phyloP scores from a whole-genome alignment of 2,329 filamentous ascomycete genomes.

The Hymenoscyphus fructigenus region DNA sequence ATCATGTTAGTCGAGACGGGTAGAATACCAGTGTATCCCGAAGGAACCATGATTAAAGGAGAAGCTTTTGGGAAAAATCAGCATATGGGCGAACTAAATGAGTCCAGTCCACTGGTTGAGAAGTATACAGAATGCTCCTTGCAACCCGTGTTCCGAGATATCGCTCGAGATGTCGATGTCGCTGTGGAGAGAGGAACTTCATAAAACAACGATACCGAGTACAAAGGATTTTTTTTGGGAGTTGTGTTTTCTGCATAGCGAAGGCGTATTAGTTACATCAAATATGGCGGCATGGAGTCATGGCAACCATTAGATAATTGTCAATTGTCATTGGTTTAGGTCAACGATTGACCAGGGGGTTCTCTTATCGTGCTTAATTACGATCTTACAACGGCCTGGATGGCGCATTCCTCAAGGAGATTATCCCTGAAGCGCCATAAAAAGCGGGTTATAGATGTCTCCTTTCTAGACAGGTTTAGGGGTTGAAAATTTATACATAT shows the following conservation, averaged over 20 bases:
- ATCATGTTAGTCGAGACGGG: conserved; percentile 81
- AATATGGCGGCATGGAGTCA: not conserved
- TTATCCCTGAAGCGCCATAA: not conserved
- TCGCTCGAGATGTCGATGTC: conserved; percentile 55
- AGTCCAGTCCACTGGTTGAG: conserved; percentile 54
- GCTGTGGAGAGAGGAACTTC: conserved; percentile 21
- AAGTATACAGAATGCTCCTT: conserved; percentile 75
- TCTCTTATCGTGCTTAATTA: not conserved
- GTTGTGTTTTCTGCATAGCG: not conserved
- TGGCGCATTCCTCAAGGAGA: not conserved
- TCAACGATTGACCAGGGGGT: not conserved
- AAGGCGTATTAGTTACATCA: not conserved
- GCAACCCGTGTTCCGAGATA: conserved; percentile 64
- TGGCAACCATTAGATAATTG: not conserved
- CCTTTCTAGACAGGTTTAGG: not conserved
- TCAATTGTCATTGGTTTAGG: not conserved
- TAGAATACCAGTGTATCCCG: conserved; percentile 63
- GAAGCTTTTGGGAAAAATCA: conserved; percentile 45
- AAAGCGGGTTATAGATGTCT: not conserved
- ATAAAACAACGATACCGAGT: not conserved
- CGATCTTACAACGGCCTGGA: not conserved
- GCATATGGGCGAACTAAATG: conserved; percentile 33
- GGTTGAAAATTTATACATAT: not conserved
- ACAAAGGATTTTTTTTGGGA: not conserved
- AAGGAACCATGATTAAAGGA: conserved; percentile 63